Percentiles rank a stretch among this genome's conserved stretches.
These are phyloP conservation scores for Irpex rosettiformis DNA, from an alignment of 1,284 basidiomycete genomes.

Conservation along the genomic window DNA sequence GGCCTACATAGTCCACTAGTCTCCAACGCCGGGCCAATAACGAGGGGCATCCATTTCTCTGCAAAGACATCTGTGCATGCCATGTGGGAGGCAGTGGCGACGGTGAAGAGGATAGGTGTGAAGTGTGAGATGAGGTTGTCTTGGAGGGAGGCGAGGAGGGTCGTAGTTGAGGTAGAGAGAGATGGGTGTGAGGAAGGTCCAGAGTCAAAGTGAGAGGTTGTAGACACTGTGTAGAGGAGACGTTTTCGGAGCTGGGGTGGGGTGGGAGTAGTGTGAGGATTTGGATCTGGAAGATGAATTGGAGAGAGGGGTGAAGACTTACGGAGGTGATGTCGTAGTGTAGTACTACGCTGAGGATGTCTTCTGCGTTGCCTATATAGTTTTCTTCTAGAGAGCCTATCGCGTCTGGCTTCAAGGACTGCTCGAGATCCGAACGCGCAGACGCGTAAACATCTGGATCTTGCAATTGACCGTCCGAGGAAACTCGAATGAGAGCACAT, in stretches of 20 bases:
- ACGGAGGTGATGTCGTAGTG: conserved; percentile 43
- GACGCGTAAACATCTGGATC: conserved; percentile 47
- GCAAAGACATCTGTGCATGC: conserved; percentile 67
- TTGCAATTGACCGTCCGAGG: conserved; percentile 51
- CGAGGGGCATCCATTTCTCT: conserved; percentile 63
- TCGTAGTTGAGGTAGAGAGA: conserved; percentile 22
- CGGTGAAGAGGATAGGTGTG: conserved; percentile 68
- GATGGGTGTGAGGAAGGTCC: conserved; percentile 19
- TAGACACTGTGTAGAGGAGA: conserved; percentile 57
- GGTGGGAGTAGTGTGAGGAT: neutral
- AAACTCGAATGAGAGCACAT: conserved; percentile 51
- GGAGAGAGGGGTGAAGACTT: conserved; percentile 21
- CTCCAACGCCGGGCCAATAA: conserved; percentile 61
- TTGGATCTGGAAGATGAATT: neutral
- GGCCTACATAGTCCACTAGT: conserved; percentile 56
- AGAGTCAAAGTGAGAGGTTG: conserved; percentile 48
- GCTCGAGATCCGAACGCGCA: conserved; percentile 38
- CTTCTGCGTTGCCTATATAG: conserved; percentile 36
- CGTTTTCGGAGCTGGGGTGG: conserved; percentile 51
- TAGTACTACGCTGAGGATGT: conserved; percentile 47
- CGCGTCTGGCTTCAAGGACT: conserved; percentile 37
- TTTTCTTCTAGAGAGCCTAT: neutral
- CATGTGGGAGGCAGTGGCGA: conserved; percentile 63
- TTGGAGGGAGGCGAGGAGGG: conserved; percentile 28
- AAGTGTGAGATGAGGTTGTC: conserved; percentile 54